Evolutionary conservation across 2,329 filamentous ascomycete species (phyloP).

Genomic region (Fusarium acutatum): DNA sequence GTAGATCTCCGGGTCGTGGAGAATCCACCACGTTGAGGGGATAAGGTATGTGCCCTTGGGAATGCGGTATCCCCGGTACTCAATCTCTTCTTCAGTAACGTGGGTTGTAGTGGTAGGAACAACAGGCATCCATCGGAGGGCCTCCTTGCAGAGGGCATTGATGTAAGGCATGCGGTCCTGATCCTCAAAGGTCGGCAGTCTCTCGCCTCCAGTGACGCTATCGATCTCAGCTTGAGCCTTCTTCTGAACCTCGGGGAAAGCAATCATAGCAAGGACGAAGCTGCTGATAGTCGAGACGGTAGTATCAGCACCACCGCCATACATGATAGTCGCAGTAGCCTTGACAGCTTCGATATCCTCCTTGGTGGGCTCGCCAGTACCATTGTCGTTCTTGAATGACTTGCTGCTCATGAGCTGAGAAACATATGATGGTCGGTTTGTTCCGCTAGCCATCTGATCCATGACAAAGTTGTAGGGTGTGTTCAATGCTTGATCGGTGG

Average conservation of each 20-base stretch:
- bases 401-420: constrained; percentile 37
- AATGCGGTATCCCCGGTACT: constrained; percentile 39
- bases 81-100: constrained; percentile 45
- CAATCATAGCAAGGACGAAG: constrained; percentile 40
- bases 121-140: constrained; percentile 44
- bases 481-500: constrained; percentile 26
- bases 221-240: constrained; percentile 43
- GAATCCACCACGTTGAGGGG: constrained; percentile 35
- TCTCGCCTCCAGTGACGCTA: constrained; percentile 40
- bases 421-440: constrained; percentile 38
- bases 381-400: constrained; percentile 6
- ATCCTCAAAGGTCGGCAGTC: constrained; percentile 42
- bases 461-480: constrained; percentile 45
- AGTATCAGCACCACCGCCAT: constrained; percentile 44
- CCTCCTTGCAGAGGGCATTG: constrained; percentile 44
- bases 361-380: neutral
- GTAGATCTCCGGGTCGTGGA: constrained; percentile 73
- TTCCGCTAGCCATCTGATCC: constrained; percentile 37
- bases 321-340: constrained; percentile 39
- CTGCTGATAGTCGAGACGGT: constrained; percentile 38
- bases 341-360: constrained; percentile 39
- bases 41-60: constrained; percentile 42
- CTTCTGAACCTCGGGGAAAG: constrained; percentile 35
- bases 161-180: constrained; percentile 43
- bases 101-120: constrained; percentile 50